Evolutionary conservation across 495 filamentous ascomycete genomes (phyloP), one percentile per base, ranked within the genome.

Genomic region (Immersiella caudata): DNA sequence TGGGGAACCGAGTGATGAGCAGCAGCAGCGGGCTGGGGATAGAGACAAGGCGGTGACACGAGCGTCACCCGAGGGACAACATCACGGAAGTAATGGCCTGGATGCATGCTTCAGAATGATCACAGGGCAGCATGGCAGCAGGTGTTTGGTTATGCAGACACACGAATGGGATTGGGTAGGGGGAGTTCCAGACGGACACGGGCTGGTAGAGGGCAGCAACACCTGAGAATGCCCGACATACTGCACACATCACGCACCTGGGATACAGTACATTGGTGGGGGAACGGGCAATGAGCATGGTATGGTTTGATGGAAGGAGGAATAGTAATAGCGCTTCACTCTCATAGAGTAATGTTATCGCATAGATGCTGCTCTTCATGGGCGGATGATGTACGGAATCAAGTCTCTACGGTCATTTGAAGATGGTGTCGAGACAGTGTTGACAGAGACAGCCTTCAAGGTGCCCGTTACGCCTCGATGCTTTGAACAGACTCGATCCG

Each of bases 1-100:
- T 67, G 58, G 67, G 69, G 16, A 65, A 62, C 22, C 18, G 33
- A n/a, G 71, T 70, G 6, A 0, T 67, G 35, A 66, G 66, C 22
- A 68, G 68, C 5, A 68, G 63, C 57, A 25, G 21, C 22, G 46
- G 62, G 55, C 25, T 29, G 55, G 27, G 26, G 55, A 16, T 29
- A 7, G 27, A 58, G 7, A 27, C 25, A 24, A 7, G 22, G 3
- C 3, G 21, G 6, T 40, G 56, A 21, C 52, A 51, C 36, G 51
- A 67, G 4, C 16, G n/a, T n/a, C n/a, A n/a, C n/a, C n/a, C n/a
- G 55, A 46, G 2, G 40, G 11, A 46, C 6, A 4, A 46, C 40
- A 14, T 46, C 6, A 36, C 5, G 40, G 26, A 64, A 14, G 14
- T 20, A 2, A 18, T 46, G 40, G 40, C 11, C 29, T 33, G 40